phyloP scores from a whole-genome alignment of 257 asterid genomes.

The Fraxinus quadrangulata region DNA sequence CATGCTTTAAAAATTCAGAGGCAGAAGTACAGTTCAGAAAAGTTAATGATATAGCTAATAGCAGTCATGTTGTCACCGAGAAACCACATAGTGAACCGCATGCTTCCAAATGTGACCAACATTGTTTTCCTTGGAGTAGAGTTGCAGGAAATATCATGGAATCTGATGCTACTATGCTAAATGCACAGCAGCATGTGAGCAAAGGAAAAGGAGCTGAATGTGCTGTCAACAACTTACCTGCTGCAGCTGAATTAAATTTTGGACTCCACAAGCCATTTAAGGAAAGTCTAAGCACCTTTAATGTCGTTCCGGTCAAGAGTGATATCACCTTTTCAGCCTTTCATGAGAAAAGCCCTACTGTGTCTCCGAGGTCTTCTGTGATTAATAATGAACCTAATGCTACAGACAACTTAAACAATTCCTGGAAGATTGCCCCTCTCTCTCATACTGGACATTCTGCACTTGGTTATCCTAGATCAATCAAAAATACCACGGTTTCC shows the following conservation, averaged over 20 bases:
- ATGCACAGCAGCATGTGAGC: conserved; percentile 27
- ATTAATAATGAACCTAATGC: conserved; percentile 29
- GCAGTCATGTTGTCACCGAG: conserved; percentile 27
- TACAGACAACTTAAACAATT: conserved; percentile 34
- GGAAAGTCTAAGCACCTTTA: conserved; percentile 32
- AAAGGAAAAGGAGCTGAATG: conserved; percentile 31
- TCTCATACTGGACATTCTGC: conserved; percentile 28
- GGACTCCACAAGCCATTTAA: conserved; percentile 29
- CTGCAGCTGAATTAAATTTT: conserved; percentile 32
- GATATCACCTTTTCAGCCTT: conserved; percentile 32
- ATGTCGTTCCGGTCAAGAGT: conserved; percentile 33
- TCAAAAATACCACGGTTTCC: conserved; percentile 29
- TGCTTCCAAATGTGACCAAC: conserved; percentile 30
- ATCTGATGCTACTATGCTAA: conserved; percentile 19
- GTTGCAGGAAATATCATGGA: conserved; percentile 30
- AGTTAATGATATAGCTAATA: conserved; percentile 25
- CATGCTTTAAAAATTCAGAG: conserved; percentile 31
- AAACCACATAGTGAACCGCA: conserved; percentile 28
- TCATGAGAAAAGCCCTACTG: conserved; percentile 28
- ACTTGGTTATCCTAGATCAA: conserved; percentile 27
- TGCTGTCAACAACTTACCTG: conserved; percentile 26
- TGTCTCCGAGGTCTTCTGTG: conserved; percentile 31
- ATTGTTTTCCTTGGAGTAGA: conserved; percentile 31
- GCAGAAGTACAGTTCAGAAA: conserved; percentile 26
- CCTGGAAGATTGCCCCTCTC: conserved; percentile 32